Evolutionary conservation across 768 basidiomycete species (phyloP), one percentile per base, ranked within the genome.

Genomic region (Pisolithus albus): DNA sequence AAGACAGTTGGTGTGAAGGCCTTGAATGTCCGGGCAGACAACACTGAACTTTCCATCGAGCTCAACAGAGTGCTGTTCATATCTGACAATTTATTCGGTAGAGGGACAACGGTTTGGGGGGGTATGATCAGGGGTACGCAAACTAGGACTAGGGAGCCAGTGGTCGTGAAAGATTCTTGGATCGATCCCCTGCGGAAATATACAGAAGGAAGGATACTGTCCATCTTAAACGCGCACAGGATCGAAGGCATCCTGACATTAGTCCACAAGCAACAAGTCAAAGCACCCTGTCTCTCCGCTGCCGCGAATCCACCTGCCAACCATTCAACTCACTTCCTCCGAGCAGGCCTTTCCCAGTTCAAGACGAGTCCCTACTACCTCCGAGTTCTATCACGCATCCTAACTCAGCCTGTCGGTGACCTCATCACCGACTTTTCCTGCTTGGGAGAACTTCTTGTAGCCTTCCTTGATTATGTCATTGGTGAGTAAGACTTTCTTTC

Each of bases 101-200:
- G n/a, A 18, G 39, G 39, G n/a, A 40, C 39, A 18, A 40, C 16
- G 8, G 39, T 40, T 18, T 40, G 39, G 39, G 23, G 21, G 9
- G 42, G 42, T 28, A 44, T 21, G 42, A 36, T 32, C 11, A 40
- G 28, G 28, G 9, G 7, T 28, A 28, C 9, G 4, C 13, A 34
- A 30, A 4, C 30, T 10, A 6, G 37, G n/a, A 7, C 9, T 16
- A 23, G 13, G 19, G 4, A 28, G 9, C 28, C 28, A 28, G 55
- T 53, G 4, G 45, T 54, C 1, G 30, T 56, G 11, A 56, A 53
- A n/a, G 52, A 56, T 16, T 21, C 39, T 1, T 56, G 45, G 40
- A 34, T 54, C 1, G 52, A 54, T 13, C 55, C 36, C 1, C 11
- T 44, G 6, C n/a, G 45, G 26, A 26, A 30, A 23, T 52, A 23